Conservation (phyloP, 768 basidiomycete genomes). For the Auriscalpium microsporum region DNA sequence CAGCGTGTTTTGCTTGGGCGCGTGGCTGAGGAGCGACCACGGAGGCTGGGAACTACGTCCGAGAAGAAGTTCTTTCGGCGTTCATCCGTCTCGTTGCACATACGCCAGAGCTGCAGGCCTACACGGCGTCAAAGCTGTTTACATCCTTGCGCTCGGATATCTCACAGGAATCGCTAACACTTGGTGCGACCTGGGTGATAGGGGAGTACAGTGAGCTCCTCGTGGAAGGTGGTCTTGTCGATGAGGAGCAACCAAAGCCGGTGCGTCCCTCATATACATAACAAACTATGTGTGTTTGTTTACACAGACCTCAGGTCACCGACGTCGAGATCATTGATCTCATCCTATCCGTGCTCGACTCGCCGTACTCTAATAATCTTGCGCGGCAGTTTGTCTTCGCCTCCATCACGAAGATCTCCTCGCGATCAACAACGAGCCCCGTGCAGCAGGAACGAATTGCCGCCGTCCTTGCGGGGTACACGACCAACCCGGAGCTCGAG, state of each 20-base stretch:
- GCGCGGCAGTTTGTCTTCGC: slow-evolving; percentile 90
- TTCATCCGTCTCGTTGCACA: slow-evolving; percentile 96
- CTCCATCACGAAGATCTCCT: slow-evolving; percentile 82
- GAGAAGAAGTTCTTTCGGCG: slow-evolving; percentile 90
- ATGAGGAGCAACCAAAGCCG: slow-evolving; percentile 61
- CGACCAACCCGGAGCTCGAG: slow-evolving; percentile 87
- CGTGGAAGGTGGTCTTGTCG: slow-evolving; percentile 75
- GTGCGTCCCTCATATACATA: slow-evolving; percentile 31
- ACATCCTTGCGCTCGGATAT: slow-evolving; percentile 82
- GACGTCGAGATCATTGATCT: slow-evolving; percentile 85
- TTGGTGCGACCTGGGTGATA: slow-evolving; percentile 91
- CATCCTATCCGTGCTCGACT: slow-evolving; percentile 77
- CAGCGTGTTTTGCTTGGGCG: background rate
- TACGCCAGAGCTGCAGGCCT: slow-evolving; percentile 93
- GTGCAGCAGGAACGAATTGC: slow-evolving; percentile 73
- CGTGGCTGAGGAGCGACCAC: background rate
- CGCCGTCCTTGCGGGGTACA: slow-evolving; percentile 70
- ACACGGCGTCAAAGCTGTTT: slow-evolving; percentile 89
- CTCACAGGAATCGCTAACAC: slow-evolving; percentile 91
- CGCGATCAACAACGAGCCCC: slow-evolving; percentile 58
- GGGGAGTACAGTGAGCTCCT: slow-evolving; percentile 94
- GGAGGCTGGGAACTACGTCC: slow-evolving; percentile 95
- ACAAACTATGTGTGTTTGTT: slow-evolving; percentile 1
- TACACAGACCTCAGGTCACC: slow-evolving; percentile 39
- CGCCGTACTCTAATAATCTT: slow-evolving; percentile 88